Evolutionary conservation across 1,139 yeast species (phyloP).

Genomic region (Yamadazyma dendronema): DNA sequence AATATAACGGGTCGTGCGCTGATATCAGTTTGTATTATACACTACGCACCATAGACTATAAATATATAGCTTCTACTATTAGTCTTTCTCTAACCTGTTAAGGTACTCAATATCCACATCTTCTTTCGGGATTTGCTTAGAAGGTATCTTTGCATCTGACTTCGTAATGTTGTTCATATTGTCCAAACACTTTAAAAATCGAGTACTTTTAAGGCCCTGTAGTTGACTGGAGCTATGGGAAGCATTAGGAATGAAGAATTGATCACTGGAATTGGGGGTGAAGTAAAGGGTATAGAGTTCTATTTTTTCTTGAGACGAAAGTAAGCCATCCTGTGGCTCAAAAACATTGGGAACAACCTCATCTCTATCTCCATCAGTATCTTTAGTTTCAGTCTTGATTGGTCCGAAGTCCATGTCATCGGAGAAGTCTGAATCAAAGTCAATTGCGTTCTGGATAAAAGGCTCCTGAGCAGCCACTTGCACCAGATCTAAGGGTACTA

Average conservation of each 20-base stretch:
- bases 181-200: not conserved
- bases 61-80: no score
- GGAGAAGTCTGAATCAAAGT: not conserved
- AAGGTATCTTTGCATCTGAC: no score
- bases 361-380: not conserved
- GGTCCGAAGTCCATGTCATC: not conserved
- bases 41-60: no score
- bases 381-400: not conserved
- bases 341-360: constrained; percentile 11
- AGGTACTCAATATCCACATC: constrained; percentile 9
- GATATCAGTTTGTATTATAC: constrained; percentile 12
- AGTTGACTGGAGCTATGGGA: not conserved
- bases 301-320: constrained; percentile 25
- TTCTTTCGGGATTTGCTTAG: no score
- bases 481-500: not conserved
- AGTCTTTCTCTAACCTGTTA: no score
- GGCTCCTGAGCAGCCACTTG: not conserved
- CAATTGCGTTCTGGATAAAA: no score
- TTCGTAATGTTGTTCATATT: not conserved
- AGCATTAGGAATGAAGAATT: not conserved
- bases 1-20: constrained; percentile 7
- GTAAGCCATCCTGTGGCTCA: constrained; percentile 25
- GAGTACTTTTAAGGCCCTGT: not conserved
- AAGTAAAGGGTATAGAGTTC: constrained; percentile 32
- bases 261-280: constrained; percentile 2